A percentile compares a stretch with the other conserved stretches of the same genome.
phyloP scores from a whole-genome alignment of 1,139 yeast genomes.

The Cylindricascospora bacillispora region DNA sequence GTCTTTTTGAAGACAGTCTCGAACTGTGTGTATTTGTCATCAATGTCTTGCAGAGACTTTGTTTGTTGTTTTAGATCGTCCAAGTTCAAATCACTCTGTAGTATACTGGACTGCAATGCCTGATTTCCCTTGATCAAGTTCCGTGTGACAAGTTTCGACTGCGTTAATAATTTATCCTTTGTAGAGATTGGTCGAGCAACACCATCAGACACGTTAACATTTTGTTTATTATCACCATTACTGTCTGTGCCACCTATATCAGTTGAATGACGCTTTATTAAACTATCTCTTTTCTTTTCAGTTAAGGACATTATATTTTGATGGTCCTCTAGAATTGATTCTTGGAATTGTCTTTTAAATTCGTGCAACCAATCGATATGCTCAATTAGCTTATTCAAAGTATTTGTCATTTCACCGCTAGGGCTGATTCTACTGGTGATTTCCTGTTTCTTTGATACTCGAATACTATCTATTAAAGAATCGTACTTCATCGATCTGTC shows the following conservation, averaged over 20 bases:
- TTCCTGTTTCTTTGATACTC: no score
- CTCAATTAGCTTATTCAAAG: no score
- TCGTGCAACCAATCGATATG: constrained; percentile 13
- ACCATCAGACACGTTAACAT: not conserved
- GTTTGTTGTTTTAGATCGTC: constrained; percentile 48
- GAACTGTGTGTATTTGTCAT: constrained; percentile 35
- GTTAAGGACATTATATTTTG: no score
- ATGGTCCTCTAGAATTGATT: no score
- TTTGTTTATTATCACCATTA: not conserved
- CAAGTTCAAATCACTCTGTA: constrained; percentile 47
- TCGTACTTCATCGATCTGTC: no score
- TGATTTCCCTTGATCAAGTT: constrained; percentile 27
- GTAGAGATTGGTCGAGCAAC: constrained; percentile 9
- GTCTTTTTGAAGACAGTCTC: constrained; percentile 37
- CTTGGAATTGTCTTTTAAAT: no score
- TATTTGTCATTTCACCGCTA: no score
- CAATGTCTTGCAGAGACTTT: constrained; percentile 33
- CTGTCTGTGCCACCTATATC: not conserved
- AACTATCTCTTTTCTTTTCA: constrained; percentile 1
- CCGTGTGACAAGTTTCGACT: constrained; percentile 27
- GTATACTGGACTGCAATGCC: constrained; percentile 38
- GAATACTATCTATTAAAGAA: no score
- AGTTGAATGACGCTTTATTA: not conserved
- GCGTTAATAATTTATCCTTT: constrained; percentile 25
- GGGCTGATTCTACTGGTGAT: no score